Evolutionary conservation across 2,329 filamentous ascomycete species (phyloP), one percentile per base, ranked within the genome.

Genomic region (Xylariaceae sp.): DNA sequence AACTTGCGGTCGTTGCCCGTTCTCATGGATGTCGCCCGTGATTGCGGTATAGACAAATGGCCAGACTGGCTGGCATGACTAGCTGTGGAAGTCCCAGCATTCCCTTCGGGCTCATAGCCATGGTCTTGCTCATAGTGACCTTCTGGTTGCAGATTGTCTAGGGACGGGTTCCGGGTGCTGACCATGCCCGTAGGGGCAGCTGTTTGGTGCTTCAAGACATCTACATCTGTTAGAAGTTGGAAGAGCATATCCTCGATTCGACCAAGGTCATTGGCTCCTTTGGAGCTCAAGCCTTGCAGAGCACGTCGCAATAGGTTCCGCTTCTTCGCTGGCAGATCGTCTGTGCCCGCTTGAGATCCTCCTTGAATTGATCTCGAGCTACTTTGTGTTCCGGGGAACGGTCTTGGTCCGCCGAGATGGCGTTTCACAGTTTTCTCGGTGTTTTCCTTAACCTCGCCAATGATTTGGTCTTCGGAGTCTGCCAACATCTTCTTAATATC

Each of bases 251-350:
- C 85, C 63, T 93, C 88, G 48, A 96, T 95, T 54, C 89, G 86
- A 50, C 82, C 80, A 38, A 96, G 77, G 54, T 98, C 93, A 55
- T 86, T 91, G 7, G 85, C 83, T 38, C 89, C 91, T 69, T 93
- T 94, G 59, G 85, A 78, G 54, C 89, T 89, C 37, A 98, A 72
- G 3, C 90, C 90, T 61, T 94, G 91, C 37, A 98, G 73, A n/a
- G 93, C 93, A 48, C 91, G 83, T 56, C 85, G 87, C 69, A 97
- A 93, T n/a, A 98, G 79, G 59, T 89, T 95, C 65, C 89, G 87
- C 60, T 89, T 89, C 77, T 96, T 96, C 34, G 78, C 74, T 17
- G 83, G 72, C 17, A 71, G 56, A 42, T 82, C 78, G 30, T 83
- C 79, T 17, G 69, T 76, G 36, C 75, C 76, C 4, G 72, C 67